These are phyloP conservation scores for Termitomyces sp. DNA, from an alignment of 768 basidiomycete species.

Conservation along the genomic window DNA sequence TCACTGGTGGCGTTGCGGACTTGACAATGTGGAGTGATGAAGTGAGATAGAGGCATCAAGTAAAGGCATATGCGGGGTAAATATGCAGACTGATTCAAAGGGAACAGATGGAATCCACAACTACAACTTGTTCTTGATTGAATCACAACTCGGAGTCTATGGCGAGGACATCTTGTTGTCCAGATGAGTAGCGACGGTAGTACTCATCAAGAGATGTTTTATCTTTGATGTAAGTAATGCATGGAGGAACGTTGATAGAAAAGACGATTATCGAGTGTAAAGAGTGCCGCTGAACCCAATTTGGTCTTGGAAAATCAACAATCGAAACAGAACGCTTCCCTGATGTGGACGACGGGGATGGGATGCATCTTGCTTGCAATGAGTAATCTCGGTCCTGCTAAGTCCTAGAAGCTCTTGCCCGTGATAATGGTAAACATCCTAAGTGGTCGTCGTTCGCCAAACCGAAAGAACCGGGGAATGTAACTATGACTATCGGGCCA, in stretches of 20 bases:
- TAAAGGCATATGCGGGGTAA: conserved; percentile 7
- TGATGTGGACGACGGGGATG: neutral
- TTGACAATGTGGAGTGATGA: neutral
- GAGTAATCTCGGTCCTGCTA: neutral
- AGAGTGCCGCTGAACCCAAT: neutral
- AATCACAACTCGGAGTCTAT: neutral
- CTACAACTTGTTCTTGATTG: neutral
- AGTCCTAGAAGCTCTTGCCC: neutral
- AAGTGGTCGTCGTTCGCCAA: neutral
- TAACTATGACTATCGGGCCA: neutral
- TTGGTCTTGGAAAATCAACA: neutral
- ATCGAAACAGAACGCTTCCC: conserved; percentile 8
- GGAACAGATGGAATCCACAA: neutral
- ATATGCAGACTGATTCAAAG: neutral
- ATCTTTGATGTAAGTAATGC: neutral
- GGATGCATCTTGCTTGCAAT: neutral
- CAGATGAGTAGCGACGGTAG: neutral
- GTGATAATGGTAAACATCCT: conserved; percentile 2
- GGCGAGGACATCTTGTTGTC: neutral
- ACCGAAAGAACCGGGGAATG: neutral
- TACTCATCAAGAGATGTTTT: neutral
- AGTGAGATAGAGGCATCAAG: neutral
- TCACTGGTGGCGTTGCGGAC: neutral
- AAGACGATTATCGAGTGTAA: no score
- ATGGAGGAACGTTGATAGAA: neutral